Percentiles rank a stretch among this genome's conserved stretches.
These are phyloP conservation scores for Lachancea sp. DNA, from an alignment of 805 yeast genomes.

Conservation along the genomic window DNA sequence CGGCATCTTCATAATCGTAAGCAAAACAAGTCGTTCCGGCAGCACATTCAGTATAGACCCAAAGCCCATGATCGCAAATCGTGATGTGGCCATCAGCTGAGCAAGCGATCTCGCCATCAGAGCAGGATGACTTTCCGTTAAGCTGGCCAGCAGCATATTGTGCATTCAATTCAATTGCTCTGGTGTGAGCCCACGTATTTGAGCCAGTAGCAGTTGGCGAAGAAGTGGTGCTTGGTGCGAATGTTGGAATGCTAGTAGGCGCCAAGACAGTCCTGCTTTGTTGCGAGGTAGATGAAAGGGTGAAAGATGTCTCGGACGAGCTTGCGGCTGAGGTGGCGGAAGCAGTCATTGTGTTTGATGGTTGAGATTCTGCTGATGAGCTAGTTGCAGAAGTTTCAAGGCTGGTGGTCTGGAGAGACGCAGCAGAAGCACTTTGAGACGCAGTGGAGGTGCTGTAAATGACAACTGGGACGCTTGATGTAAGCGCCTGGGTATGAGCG, in stretches of 20 bases:
- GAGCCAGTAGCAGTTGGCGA: constrained; percentile 12
- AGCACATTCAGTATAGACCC: constrained; percentile 56
- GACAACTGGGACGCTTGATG: constrained; percentile 12
- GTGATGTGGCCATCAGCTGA: constrained; percentile 45
- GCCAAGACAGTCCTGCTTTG: constrained; percentile 9
- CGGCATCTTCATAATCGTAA: constrained; percentile 37
- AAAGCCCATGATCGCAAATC: constrained; percentile 48
- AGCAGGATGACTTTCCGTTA: constrained; percentile 40
- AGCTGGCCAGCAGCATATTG: constrained; percentile 39
- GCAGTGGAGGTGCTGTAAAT: constrained; percentile 1
- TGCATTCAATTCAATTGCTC: constrained; percentile 41
- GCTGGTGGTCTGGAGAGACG: background rate
- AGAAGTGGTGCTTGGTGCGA: constrained; percentile 10
- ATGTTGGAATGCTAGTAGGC: constrained; percentile 7
- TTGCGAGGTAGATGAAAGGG: background rate
- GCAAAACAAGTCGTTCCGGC: constrained; percentile 60
- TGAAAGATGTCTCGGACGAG: background rate
- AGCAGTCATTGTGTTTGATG: too few species aligned
- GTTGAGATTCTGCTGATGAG: too few species aligned
- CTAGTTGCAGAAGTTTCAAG: background rate
- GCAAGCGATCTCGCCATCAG: constrained; percentile 49
- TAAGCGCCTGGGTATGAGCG: constrained; percentile 7
- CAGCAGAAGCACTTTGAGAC: background rate
- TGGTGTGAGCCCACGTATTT: constrained; percentile 34
- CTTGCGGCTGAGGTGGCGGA: background rate